Percentiles rank a stretch among this genome's conserved stretches.
Conservation (phyloP, 2,329 filamentous ascomycete species). For the Beauveria brongniartii region DNA sequence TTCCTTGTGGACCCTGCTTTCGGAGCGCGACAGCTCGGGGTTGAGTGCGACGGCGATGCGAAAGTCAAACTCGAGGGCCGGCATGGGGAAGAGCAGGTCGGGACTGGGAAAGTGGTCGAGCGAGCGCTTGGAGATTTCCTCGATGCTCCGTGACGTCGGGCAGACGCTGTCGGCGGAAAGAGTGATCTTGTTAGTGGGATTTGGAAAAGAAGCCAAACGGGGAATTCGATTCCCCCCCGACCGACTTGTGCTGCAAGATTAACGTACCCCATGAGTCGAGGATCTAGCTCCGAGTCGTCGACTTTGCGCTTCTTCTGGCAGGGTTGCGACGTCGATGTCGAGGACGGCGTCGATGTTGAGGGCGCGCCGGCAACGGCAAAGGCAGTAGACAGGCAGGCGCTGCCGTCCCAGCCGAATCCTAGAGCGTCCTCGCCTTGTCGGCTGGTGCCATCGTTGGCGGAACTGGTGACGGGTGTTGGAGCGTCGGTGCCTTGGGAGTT, state of each 20-base stretch:
- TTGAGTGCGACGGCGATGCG: constrained; percentile 40
- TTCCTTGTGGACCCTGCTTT: constrained; percentile 36
- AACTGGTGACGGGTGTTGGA: constrained; percentile 10
- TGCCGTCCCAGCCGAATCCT: constrained; percentile 11
- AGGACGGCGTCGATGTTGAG: neutral
- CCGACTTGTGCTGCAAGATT: neutral
- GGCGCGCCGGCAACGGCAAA: neutral
- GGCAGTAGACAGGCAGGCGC: neutral
- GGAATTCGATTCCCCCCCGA: no score
- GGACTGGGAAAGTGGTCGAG: constrained; percentile 35
- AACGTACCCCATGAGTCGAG: constrained; percentile 7
- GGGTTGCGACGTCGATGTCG: neutral
- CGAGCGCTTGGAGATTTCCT: constrained; percentile 30
- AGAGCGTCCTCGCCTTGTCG: constrained; percentile 5
- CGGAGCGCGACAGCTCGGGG: constrained; percentile 35
- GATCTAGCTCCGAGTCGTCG: constrained; percentile 3
- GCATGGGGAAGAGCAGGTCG: constrained; percentile 35
- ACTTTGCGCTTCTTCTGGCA: constrained; percentile 9
- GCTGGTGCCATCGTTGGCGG: constrained; percentile 9
- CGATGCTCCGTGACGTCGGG: constrained; percentile 22
- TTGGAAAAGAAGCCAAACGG: neutral
- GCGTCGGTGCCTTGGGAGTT: constrained; percentile 7
- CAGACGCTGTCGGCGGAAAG: neutral
- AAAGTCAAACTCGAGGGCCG: constrained; percentile 40
- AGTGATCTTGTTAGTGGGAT: neutral